phyloP scores from a whole-genome alignment of 2,329 filamentous ascomycete genomes.

The Pestalotiopsis sp. region DNA sequence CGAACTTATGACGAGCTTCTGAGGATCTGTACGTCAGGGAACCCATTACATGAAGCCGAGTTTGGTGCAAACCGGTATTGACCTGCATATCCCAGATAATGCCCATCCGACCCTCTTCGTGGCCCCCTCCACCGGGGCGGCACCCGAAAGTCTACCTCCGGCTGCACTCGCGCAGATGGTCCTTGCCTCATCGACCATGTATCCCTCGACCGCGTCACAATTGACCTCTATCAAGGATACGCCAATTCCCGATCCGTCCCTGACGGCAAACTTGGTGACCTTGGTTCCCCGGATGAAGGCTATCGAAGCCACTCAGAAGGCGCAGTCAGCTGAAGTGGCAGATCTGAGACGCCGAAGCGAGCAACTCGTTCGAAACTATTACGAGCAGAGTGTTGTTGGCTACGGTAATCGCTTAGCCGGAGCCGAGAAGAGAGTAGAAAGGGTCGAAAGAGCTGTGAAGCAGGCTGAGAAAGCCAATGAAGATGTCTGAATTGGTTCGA shows the following conservation, averaged over 20 bases:
- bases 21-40: slow-evolving; percentile 55
- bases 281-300: slow-evolving; percentile 65
- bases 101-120: slow-evolving; percentile 59
- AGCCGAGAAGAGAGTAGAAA: slow-evolving; percentile 68
- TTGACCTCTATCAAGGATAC: slow-evolving; percentile 60
- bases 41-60: slow-evolving; percentile 2
- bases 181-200: slow-evolving; percentile 58
- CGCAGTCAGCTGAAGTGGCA: slow-evolving; percentile 65
- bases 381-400: slow-evolving; percentile 70
- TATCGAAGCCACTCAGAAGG: slow-evolving; percentile 61
- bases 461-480: slow-evolving; percentile 64
- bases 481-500: slow-evolving; percentile 36
- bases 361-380: slow-evolving; percentile 68
- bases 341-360: slow-evolving; percentile 68
- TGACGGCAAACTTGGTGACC: slow-evolving; percentile 58
- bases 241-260: slow-evolving; percentile 57
- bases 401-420: slow-evolving; percentile 72
- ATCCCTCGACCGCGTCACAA: slow-evolving; percentile 57
- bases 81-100: slow-evolving; percentile 43
- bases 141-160: slow-evolving; percentile 53
- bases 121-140: slow-evolving; percentile 46
- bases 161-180: slow-evolving; percentile 58
- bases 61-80: neutral
- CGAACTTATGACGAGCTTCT: slow-evolving; percentile 63
- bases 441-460: slow-evolving; percentile 66